Conservation (phyloP, 2,329 filamentous ascomycete genomes). For the Didymellaceae sp. region DNA sequence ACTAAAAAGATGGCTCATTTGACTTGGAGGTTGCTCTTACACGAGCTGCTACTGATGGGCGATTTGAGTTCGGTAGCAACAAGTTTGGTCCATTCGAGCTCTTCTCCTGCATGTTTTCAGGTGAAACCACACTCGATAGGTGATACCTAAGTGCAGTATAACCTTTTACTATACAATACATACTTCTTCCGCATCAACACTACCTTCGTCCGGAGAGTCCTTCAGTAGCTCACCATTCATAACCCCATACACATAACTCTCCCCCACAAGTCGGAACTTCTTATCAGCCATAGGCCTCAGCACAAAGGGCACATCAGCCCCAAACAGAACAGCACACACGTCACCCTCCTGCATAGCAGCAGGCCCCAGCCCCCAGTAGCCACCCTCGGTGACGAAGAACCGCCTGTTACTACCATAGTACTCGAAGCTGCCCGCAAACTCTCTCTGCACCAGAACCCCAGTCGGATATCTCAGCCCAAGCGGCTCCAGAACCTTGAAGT, state of each 20-base stretch:
- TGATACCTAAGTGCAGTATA: background rate
- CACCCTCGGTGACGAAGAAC: background rate
- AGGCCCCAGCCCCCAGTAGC: background rate
- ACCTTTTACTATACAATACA: background rate
- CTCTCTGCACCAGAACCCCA: background rate
- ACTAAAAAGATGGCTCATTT: no score
- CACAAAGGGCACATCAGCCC: background rate
- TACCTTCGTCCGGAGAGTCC: background rate
- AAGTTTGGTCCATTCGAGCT: no score
- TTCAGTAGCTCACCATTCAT: background rate
- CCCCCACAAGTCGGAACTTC: background rate
- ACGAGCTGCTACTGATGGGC: no score
- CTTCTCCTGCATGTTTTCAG: no score
- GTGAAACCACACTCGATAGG: no score
- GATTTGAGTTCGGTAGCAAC: no score
- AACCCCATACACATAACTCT: background rate
- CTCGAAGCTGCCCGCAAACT: background rate
- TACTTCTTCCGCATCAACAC: background rate
- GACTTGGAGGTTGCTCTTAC: no score
- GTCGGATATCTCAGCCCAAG: background rate
- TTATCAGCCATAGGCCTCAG: background rate
- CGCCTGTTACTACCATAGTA: background rate
- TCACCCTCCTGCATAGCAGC: background rate
- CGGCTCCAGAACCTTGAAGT: background rate
- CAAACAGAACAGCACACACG: background rate